Conservation (phyloP, 2,329 filamentous ascomycete species). For the Ambrosiella xylebori region DNA sequence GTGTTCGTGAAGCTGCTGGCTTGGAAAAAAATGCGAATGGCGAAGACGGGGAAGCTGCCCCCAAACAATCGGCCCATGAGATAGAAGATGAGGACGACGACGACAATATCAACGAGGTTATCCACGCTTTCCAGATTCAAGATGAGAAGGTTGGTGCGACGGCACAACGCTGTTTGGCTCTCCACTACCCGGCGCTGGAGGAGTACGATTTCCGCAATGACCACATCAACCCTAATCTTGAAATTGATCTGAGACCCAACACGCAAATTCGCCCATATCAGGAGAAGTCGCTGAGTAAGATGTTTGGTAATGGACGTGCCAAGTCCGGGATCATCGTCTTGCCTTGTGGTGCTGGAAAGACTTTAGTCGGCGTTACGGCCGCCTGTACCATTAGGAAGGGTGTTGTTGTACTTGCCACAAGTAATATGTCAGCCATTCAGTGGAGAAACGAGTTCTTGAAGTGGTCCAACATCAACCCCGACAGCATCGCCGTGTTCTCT, state of each 20-base stretch:
- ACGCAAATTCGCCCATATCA: conserved; percentile 90
- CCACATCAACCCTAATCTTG: conserved; percentile 70
- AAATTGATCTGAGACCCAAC: conserved; percentile 80
- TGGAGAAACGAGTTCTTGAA: conserved; percentile 95
- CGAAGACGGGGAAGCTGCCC: conserved; percentile 4
- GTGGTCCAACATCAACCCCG: conserved; percentile 88
- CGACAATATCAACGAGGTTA: conserved; percentile 70
- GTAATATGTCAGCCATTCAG: conserved; percentile 93
- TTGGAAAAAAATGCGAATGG: conserved; percentile 8
- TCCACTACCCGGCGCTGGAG: conserved; percentile 76
- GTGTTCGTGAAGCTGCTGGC: conserved; percentile 53
- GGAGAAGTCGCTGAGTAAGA: conserved; percentile 93
- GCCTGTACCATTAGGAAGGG: conserved; percentile 97
- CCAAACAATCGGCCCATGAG: neutral
- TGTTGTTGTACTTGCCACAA: conserved; percentile 86
- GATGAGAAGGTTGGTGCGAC: conserved; percentile 70
- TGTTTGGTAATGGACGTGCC: conserved; percentile 96
- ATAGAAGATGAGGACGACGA: conserved; percentile 65
- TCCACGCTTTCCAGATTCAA: conserved; percentile 84
- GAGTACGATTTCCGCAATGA: conserved; percentile 97
- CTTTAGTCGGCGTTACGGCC: conserved; percentile 91
- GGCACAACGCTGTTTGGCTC: conserved; percentile 72
- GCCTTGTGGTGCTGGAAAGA: conserved; percentile 93
- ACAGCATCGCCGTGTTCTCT: conserved; percentile 88
- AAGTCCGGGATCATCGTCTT: conserved; percentile 96